These are phyloP conservation scores for Venturia pyrina DNA, from an alignment of 2,329 filamentous ascomycete species.

Conservation along the genomic window DNA sequence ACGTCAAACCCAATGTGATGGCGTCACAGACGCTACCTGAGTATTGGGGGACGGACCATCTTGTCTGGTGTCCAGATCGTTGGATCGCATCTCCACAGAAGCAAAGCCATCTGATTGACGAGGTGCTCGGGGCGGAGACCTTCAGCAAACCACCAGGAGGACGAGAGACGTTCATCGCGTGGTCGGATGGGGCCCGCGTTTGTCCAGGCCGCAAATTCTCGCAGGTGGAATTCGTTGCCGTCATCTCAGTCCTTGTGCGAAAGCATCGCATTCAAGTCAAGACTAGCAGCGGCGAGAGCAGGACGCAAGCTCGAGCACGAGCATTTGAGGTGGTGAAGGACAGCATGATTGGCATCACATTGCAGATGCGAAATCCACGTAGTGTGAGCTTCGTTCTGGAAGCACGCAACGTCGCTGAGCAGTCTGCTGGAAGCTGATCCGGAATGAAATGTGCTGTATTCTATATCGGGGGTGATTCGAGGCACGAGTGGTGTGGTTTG, in stretches of 20 bases:
- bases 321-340: background rate
- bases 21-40: conserved; percentile 19
- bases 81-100: conserved; percentile 26
- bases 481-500: too few species aligned
- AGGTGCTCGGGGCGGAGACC: conserved; percentile 13
- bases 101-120: conserved; percentile 16
- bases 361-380: too few species aligned
- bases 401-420: too few species aligned
- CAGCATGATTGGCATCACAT: background rate
- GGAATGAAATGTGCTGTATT: too few species aligned
- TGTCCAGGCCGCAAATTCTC: conserved; percentile 47
- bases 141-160: conserved; percentile 22
- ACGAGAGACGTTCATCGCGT: conserved; percentile 35
- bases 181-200: conserved; percentile 38
- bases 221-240: conserved; percentile 44
- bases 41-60: conserved; percentile 25
- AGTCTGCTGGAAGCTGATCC: too few species aligned
- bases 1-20: conserved; percentile 27
- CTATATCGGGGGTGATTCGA: too few species aligned
- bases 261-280: background rate
- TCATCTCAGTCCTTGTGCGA: conserved; percentile 21
- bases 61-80: conserved; percentile 29
- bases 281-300: background rate
- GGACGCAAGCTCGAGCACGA: background rate
- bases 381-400: too few species aligned